phyloP scores from a whole-genome alignment of 768 basidiomycete genomes.

The Dendrothele bispora region DNA sequence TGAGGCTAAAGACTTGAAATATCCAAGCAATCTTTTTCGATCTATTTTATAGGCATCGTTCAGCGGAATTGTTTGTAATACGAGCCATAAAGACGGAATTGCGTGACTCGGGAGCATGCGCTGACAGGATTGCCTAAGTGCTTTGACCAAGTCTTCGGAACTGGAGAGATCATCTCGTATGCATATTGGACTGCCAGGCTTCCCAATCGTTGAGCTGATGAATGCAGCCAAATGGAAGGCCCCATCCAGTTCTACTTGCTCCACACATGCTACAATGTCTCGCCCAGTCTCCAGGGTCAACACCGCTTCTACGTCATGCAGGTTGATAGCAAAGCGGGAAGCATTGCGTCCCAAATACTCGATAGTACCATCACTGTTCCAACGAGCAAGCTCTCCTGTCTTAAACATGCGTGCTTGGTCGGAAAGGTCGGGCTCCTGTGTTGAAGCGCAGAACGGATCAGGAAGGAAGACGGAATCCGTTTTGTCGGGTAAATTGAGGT shows the following conservation, averaged over 20 bases:
- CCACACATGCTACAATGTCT: not conserved
- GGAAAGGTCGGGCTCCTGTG: conserved; percentile 23
- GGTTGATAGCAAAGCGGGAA: not conserved
- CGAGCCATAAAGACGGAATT: not conserved
- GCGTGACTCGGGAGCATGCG: not conserved
- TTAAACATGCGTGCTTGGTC: too few relatives aligned
- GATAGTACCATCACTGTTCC: conserved; percentile 25
- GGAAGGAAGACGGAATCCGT: conserved; percentile 22
- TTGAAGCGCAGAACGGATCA: conserved; percentile 24
- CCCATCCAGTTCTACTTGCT: not conserved
- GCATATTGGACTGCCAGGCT: not conserved
- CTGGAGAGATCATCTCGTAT: not conserved
- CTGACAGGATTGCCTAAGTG: not conserved
- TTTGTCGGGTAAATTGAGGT: conserved; percentile 24
- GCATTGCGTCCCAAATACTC: conserved; percentile 25
- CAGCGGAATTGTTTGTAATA: not conserved
- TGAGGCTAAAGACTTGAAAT: not conserved
- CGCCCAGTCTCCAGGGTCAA: not conserved
- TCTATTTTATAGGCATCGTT: not conserved
- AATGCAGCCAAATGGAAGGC: not conserved
- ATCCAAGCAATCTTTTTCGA: not conserved
- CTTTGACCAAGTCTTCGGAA: not conserved
- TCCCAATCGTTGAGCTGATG: not conserved
- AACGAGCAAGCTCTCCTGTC: conserved; percentile 28
- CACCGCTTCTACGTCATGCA: not conserved